Percentiles rank a stretch among this genome's conserved stretches.
These are phyloP conservation scores for Dactylellina cionopaga DNA, from an alignment of 2,329 filamentous ascomycete species.

Conservation along the genomic window DNA sequence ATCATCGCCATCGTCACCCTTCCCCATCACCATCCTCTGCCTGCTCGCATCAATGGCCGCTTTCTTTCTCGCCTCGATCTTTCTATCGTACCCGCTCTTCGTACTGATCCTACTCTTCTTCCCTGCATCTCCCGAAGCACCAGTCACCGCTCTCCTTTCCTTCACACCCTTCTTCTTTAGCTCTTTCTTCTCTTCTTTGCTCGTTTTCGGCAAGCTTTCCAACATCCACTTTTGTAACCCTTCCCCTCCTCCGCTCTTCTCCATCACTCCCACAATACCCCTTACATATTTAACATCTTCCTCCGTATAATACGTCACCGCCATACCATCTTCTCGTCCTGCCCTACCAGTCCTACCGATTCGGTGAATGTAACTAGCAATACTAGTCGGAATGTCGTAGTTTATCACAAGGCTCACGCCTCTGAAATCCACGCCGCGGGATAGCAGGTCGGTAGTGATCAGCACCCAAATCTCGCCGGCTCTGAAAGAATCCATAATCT, in stretches of 20 bases:
- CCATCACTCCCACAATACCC: constrained; percentile 92
- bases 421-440: constrained; percentile 91
- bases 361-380: constrained; percentile 90
- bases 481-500: constrained; percentile 88
- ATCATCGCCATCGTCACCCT: neutral
- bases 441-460: constrained; percentile 92
- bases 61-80: constrained; percentile 72
- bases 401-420: constrained; percentile 97
- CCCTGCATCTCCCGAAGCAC: constrained; percentile 57
- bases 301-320: constrained; percentile 93
- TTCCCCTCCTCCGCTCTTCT: constrained; percentile 69
- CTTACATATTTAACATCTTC: constrained; percentile 92
- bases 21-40: constrained; percentile 61
- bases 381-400: constrained; percentile 93
- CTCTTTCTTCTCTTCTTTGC: constrained; percentile 83
- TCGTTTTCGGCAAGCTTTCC: constrained; percentile 82
- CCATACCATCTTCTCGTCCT: constrained; percentile 84
- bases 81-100: constrained; percentile 79
- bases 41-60: constrained; percentile 73
- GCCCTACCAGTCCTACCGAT: constrained; percentile 90
- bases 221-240: constrained; percentile 85
- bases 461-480: constrained; percentile 94
- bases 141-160: constrained; percentile 39
- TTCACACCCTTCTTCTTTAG: constrained; percentile 70
- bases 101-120: constrained; percentile 78